Evolutionary conservation across 129 eudicot genomes (phyloP).

Genomic region (Glebionis coronaria): DNA sequence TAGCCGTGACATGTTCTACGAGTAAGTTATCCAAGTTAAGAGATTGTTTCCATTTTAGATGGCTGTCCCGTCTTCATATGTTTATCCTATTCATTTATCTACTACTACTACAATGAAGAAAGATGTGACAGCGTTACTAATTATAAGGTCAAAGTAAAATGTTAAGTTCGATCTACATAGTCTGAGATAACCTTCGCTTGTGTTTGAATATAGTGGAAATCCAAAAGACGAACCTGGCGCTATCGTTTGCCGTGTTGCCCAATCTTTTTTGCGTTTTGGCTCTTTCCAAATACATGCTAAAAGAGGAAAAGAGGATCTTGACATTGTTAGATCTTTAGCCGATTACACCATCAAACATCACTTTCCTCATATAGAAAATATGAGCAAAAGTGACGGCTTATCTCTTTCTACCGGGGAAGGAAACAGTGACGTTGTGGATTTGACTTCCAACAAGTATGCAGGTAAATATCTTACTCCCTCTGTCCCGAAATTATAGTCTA

Average conservation of each 20-base stretch:
- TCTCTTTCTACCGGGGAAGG: slow-evolving; percentile 79
- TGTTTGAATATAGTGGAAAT: slow-evolving; percentile 67
- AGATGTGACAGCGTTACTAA: too few relatives aligned
- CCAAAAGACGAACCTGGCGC: slow-evolving; percentile 99
- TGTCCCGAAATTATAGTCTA: too few relatives aligned
- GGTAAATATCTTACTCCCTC: slow-evolving; percentile 50
- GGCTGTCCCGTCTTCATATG: background rate
- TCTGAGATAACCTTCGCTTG: background rate
- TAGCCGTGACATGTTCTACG: slow-evolving; percentile 87
- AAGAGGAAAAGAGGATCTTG: slow-evolving; percentile 79
- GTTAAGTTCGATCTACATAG: background rate
- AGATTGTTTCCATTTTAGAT: background rate
- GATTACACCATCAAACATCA: slow-evolving; percentile 85
- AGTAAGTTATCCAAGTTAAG: slow-evolving; percentile 49
- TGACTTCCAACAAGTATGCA: slow-evolving; percentile 93
- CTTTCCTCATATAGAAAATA: slow-evolving; percentile 82
- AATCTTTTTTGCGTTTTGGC: slow-evolving; percentile 90
- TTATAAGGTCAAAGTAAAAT: background rate
- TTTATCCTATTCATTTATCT: too few relatives aligned
- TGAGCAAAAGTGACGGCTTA: slow-evolving; percentile 58
- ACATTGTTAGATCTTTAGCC: slow-evolving; percentile 66
- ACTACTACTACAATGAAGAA: too few relatives aligned
- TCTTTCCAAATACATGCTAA: slow-evolving; percentile 87
- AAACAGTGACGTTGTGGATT: slow-evolving; percentile 62
- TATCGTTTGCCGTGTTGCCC: slow-evolving; percentile 86